These are phyloP conservation scores for Echria macrotheca DNA, from an alignment of 495 filamentous ascomycete genomes.

Conservation along the genomic window DNA sequence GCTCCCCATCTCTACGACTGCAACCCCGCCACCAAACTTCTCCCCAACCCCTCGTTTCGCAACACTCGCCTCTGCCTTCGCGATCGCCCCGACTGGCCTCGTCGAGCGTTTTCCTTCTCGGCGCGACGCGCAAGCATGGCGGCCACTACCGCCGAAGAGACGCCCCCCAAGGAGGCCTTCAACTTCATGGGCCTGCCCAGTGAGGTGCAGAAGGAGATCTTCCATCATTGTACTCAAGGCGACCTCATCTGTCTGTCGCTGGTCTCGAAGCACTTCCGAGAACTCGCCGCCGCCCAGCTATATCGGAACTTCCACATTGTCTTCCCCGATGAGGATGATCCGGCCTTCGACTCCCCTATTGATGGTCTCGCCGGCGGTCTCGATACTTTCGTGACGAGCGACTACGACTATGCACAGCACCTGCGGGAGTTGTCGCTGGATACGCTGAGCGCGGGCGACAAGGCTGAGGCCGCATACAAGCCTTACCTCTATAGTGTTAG, in stretches of 20 bases:
- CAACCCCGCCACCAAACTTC: background rate
- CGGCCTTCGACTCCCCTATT: constrained; percentile 38
- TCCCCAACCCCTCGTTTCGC: background rate
- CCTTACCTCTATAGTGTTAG: constrained; percentile 42
- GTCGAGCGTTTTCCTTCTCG: too few relatives aligned
- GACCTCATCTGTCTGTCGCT: constrained; percentile 51
- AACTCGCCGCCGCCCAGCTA: constrained; percentile 50
- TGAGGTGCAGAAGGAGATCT: constrained; percentile 49
- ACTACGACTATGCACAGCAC: constrained; percentile 55
- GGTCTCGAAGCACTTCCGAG: constrained; percentile 50
- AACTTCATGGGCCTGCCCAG: constrained; percentile 41
- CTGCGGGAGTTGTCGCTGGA: constrained; percentile 47
- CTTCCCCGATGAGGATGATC: constrained; percentile 51
- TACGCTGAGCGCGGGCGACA: constrained; percentile 38
- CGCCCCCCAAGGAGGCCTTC: constrained; percentile 8
- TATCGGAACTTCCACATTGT: constrained; percentile 55
- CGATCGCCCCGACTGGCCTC: background rate
- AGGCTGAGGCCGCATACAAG: constrained; percentile 42
- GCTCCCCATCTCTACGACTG: too few relatives aligned
- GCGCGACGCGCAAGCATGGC: constrained; percentile 13
- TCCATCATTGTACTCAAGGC: constrained; percentile 36
- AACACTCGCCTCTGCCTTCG: background rate
- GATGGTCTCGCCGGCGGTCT: constrained; percentile 51
- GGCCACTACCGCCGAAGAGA: constrained; percentile 6
- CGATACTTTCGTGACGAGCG: constrained; percentile 54